Evolutionary conservation across 2,329 filamentous ascomycete genomes (phyloP).

Genomic region (Sporothrix sp.): DNA sequence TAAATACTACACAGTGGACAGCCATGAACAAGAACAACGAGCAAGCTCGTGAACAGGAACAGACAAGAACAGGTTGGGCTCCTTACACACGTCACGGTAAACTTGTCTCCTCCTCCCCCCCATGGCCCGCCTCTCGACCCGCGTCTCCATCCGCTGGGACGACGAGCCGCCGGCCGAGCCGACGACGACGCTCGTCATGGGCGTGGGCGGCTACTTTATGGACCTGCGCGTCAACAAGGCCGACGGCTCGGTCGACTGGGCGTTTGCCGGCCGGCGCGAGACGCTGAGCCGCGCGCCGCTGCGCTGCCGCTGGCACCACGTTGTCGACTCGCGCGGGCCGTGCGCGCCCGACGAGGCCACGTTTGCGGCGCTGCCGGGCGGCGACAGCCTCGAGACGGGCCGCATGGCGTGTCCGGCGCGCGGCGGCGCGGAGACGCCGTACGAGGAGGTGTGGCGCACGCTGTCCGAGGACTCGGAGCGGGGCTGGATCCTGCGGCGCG

Average conservation of each 20-base stretch:
- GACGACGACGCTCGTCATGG: constrained; percentile 7
- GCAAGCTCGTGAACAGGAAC: too few relatives aligned
- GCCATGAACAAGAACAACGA: too few relatives aligned
- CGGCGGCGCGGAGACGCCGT: constrained; percentile 2
- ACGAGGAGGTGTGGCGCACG: constrained; percentile 13
- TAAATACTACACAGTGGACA: too few relatives aligned
- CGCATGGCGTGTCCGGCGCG: constrained; percentile 10
- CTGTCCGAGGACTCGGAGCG: background rate
- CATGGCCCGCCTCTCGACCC: constrained; percentile 9
- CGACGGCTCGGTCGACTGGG: constrained; percentile 10
- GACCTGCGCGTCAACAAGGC: constrained; percentile 11
- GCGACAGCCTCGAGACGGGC: constrained; percentile 12
- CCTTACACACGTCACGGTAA: too few relatives aligned
- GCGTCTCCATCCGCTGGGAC: constrained; percentile 13
- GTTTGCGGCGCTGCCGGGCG: constrained; percentile 7
- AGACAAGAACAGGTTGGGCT: background rate
- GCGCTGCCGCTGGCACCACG: constrained; percentile 11
- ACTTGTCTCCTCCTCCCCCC: too few relatives aligned
- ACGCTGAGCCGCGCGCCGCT: background rate
- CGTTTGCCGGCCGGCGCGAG: constrained; percentile 9
- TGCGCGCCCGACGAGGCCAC: constrained; percentile 9
- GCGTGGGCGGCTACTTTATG: constrained; percentile 8
- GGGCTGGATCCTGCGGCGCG: background rate
- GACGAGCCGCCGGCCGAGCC: constrained; percentile 5
- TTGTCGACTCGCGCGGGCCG: constrained; percentile 7